These are phyloP conservation scores for Bacidia gigantensis DNA, from an alignment of 495 filamentous ascomycete species.

Conservation along the genomic window DNA sequence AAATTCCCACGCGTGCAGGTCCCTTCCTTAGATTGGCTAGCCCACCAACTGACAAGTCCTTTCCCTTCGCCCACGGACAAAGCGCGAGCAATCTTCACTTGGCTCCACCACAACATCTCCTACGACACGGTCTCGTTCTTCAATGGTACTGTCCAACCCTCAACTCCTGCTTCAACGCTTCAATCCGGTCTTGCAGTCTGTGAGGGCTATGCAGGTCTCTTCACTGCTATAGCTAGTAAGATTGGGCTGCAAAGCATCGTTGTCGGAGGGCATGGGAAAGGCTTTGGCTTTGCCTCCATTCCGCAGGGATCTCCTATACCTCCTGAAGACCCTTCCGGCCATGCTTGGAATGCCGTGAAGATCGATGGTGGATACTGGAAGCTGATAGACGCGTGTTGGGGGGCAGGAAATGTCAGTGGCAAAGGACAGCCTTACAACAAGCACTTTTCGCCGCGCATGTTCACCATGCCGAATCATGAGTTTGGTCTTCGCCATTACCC, in stretches of 20 bases:
- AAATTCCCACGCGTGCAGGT: conserved; percentile 49
- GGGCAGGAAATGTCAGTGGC: conserved; percentile 51
- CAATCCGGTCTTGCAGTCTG: conserved; percentile 73
- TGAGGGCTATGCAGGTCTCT: conserved; percentile 80
- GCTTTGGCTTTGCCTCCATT: conserved; percentile 51
- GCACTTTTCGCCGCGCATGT: conserved; percentile 52
- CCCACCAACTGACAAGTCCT: conserved; percentile 58
- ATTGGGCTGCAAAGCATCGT: conserved; percentile 60
- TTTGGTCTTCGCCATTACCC: conserved; percentile 78
- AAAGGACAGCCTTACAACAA: conserved; percentile 44
- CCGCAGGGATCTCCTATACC: conserved; percentile 43
- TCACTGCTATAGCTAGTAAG: conserved; percentile 53
- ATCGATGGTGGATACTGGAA: conserved; percentile 86
- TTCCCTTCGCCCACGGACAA: conserved; percentile 79
- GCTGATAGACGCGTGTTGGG: conserved; percentile 85
- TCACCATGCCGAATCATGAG: conserved; percentile 67
- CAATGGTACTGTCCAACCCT: conserved; percentile 47
- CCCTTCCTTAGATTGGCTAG: conserved; percentile 49
- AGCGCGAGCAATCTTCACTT: conserved; percentile 82
- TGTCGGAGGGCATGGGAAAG: conserved; percentile 74
- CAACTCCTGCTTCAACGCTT: conserved; percentile 53
- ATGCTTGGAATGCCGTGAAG: conserved; percentile 88
- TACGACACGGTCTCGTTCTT: conserved; percentile 77
- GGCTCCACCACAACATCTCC: conserved; percentile 84
- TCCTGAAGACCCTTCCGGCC: conserved; percentile 37